phyloP scores from a whole-genome alignment of 495 filamentous ascomycete genomes.

The Penicillium simplicissimum region DNA sequence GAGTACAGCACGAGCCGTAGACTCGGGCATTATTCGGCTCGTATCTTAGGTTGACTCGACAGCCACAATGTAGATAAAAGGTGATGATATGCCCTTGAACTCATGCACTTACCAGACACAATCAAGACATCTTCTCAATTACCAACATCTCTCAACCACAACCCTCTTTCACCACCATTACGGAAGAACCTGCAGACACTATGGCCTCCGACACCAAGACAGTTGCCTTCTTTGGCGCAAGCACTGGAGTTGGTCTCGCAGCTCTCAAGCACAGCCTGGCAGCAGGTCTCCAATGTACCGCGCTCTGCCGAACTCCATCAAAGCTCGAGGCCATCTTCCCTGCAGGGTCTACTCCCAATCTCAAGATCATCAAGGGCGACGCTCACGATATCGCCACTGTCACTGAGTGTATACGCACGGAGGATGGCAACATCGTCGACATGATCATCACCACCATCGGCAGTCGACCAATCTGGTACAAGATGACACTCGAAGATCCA shows the following conservation, averaged over 20 bases:
- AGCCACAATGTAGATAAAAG: slow-evolving; percentile 6
- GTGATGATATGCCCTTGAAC: background rate
- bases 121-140: background rate
- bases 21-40: slow-evolving; percentile 9
- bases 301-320: slow-evolving; percentile 60
- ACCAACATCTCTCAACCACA: background rate
- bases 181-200: background rate
- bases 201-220: slow-evolving; percentile 26
- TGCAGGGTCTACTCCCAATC: slow-evolving; percentile 34
- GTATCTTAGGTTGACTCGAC: background rate
- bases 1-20: background rate
- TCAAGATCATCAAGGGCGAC: slow-evolving; percentile 54
- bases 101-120: background rate
- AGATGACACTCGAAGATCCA: slow-evolving; percentile 51
- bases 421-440: slow-evolving; percentile 27
- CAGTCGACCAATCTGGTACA: slow-evolving; percentile 28
- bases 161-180: background rate
- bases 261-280: slow-evolving; percentile 52
- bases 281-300: slow-evolving; percentile 47
- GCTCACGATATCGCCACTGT: slow-evolving; percentile 48
- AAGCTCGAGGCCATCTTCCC: slow-evolving; percentile 55
- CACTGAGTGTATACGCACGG: slow-evolving; percentile 31
- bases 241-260: slow-evolving; percentile 48
- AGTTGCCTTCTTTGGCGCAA: slow-evolving; percentile 54
- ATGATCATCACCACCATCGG: slow-evolving; percentile 37